phyloP scores from a whole-genome alignment of 2,329 filamentous ascomycete genomes.

The Neonectria sp. region DNA sequence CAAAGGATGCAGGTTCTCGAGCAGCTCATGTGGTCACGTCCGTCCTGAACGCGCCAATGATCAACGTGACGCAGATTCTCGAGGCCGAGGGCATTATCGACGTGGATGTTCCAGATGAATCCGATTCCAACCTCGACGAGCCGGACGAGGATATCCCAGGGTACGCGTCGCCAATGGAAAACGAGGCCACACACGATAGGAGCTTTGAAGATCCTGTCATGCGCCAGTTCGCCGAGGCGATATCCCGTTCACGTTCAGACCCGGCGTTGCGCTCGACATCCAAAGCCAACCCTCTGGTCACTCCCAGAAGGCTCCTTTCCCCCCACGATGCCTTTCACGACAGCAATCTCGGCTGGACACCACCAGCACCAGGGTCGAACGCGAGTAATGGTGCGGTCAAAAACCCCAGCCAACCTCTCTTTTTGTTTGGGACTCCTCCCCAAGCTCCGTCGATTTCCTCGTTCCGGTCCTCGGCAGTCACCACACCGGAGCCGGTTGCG shows the following conservation, averaged over 20 bases:
- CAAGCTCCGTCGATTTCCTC: constrained; percentile 17
- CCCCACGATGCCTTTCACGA: not conserved
- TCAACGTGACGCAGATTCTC: constrained; percentile 36
- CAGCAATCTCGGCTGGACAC: not conserved
- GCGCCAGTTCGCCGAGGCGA: not conserved
- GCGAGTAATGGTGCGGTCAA: not conserved
- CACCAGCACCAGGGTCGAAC: not conserved
- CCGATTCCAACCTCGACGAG: not conserved
- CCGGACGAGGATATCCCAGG: not conserved
- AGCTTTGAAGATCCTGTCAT: not conserved
- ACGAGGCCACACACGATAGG: not conserved
- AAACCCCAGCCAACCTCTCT: constrained; percentile 23
- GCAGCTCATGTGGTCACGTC: constrained; percentile 32
- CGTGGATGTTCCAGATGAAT: constrained; percentile 17
- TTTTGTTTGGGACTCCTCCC: constrained; percentile 38
- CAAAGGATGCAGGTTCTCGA: not conserved
- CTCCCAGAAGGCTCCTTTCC: constrained; percentile 7
- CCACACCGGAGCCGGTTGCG: not conserved
- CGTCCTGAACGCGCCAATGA: constrained; percentile 35
- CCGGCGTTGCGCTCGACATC: not conserved
- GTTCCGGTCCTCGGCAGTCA: constrained; percentile 27
- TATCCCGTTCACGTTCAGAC: not conserved
- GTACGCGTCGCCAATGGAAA: not conserved
- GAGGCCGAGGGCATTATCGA: constrained; percentile 42
- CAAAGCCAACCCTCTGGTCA: not conserved